Evolutionary conservation across 1,139 yeast genomes (phyloP).

Genomic region (Candida tropicalis): DNA sequence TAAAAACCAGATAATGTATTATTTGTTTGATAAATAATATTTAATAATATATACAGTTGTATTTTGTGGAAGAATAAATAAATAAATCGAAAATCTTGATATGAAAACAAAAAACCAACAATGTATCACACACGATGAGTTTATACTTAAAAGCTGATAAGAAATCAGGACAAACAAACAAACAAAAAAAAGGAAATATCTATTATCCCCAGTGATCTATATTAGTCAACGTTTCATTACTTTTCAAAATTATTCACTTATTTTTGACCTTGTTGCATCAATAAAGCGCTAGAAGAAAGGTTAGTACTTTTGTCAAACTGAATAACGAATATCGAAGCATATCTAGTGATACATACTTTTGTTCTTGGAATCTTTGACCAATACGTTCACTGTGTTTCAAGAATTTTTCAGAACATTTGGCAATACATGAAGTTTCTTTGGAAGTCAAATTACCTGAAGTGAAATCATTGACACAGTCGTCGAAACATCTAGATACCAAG

Average conservation of each 20-base stretch:
- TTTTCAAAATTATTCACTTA: conserved; percentile 3
- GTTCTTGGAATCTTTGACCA: conserved; percentile 98
- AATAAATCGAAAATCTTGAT: too few relatives aligned
- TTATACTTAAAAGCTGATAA: too few relatives aligned
- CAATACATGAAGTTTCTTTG: conserved; percentile 83
- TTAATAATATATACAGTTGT: too few relatives aligned
- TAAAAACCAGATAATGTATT: too few relatives aligned
- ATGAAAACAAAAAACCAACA: too few relatives aligned
- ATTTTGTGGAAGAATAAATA: too few relatives aligned
- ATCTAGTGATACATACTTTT: conserved; percentile 51
- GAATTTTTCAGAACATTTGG: conserved; percentile 95
- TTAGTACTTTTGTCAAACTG: conserved; percentile 24
- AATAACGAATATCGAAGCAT: not conserved
- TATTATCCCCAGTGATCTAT: too few relatives aligned
- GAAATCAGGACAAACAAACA: too few relatives aligned
- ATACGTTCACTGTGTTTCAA: conserved; percentile 98
- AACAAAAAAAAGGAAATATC: too few relatives aligned
- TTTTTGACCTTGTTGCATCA: conserved; percentile 44
- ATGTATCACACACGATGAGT: too few relatives aligned
- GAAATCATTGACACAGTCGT: conserved; percentile 97
- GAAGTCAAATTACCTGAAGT: conserved; percentile 84
- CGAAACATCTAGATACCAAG: conserved; percentile 94
- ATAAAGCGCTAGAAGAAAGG: conserved; percentile 36
- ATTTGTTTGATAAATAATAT: too few relatives aligned
- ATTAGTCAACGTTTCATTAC: not conserved